Base-by-base conservation (phyloP, 106 monocot species). In the Allium cepa region DNA sequence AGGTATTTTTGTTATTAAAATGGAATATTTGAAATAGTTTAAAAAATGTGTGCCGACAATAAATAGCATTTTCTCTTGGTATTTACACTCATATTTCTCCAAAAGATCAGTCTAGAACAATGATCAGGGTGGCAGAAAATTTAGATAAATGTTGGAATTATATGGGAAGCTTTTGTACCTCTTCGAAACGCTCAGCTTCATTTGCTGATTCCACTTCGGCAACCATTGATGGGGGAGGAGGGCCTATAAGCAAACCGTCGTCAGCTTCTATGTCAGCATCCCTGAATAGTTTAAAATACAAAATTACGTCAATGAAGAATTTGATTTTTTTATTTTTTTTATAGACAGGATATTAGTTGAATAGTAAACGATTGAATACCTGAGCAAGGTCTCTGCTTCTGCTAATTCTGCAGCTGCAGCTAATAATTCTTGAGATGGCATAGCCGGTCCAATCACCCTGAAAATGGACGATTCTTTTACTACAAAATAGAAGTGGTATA, bases 101-200 rank as follows among this genome's bases (percentile, higher is more conserved):
- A 22, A 22, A 22, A 22, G 22, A 22, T 22, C 22, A 22, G 22
- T 22, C 22, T 22, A 22, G 22, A 22, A 22, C 1, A 22, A 22
- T 22, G 22, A 22, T 22, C 22, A 22, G 22, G 22, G 22, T 22
- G 22, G 22, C 22, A 22, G 22, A 22, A 22, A 22, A 22, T 22
- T 22, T 0, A 22, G 22, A 22, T 22, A 22, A 22, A 22, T 22
- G 22, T 22, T 22, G 22, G 22, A 22, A 22, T 22, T 22, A 27
- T 18, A 75, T 22, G 26, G 15, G 69, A 77, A 51, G 3, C 53
- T 11, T 22, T 64, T 49, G 55, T 78, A 97, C 97, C 93, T 99
- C 93, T 77, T 99, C 93, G 78, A 99, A 99, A 61, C 99, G 74
- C 79, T 99, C 99, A 26, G 99, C 99, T 81, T 99, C 99, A 81